phyloP scores from a whole-genome alignment of 257 asterid species.

The Solanum clarkiae region DNA sequence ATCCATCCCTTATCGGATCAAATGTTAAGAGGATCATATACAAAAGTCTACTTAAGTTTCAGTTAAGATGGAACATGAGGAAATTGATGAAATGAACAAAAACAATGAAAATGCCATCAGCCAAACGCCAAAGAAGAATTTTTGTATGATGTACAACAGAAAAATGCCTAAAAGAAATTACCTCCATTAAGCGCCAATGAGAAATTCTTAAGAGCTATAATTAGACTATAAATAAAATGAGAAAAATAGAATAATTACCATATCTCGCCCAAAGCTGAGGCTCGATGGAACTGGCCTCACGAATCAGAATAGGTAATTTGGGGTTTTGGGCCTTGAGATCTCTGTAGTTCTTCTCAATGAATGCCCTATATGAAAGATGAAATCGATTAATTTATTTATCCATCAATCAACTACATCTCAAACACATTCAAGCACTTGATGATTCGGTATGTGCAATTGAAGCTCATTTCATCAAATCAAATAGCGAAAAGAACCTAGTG shows the following conservation, averaged over 20 bases:
- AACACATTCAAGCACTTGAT: neutral
- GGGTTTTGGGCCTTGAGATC: slow-evolving; percentile 84
- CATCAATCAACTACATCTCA: neutral
- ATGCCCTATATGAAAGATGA: slow-evolving; percentile 6
- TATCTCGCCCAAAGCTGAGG: slow-evolving; percentile 98
- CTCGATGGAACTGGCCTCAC: slow-evolving; percentile 63
- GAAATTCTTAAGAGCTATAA: neutral
- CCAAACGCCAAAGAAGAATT: neutral
- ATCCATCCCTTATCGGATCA: neutral
- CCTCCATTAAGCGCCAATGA: neutral
- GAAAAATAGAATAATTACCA: slow-evolving; percentile 24
- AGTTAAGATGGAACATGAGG: neutral
- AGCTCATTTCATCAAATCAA: neutral
- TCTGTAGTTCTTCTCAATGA: slow-evolving; percentile 75
- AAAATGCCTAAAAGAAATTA: neutral
- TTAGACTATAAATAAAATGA: neutral
- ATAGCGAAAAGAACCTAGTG: slow-evolving; percentile 32
- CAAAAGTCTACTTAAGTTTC: neutral
- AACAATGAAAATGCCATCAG: neutral
- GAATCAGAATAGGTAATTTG: slow-evolving; percentile 76
- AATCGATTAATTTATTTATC: neutral
- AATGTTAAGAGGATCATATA: neutral
- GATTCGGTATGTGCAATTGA: neutral
- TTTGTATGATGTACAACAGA: neutral
- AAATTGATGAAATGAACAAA: neutral